Conservation (phyloP, 129 eudicot genomes). For the Artemisia annua region DNA sequence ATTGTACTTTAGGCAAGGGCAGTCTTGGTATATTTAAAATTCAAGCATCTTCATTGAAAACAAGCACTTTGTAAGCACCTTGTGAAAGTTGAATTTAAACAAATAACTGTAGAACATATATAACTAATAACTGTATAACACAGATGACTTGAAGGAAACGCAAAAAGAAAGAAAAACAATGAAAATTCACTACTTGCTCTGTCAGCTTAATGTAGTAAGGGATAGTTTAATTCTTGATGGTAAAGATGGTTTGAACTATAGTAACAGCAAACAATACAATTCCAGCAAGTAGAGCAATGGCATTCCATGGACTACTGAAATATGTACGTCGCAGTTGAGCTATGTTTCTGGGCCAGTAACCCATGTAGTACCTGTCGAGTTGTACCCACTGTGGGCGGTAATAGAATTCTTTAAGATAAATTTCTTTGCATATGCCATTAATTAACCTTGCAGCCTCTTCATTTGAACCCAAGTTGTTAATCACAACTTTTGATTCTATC, state of each 20-base stretch:
- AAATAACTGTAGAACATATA: too few relatives aligned
- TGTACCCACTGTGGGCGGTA: background rate
- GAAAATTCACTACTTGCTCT: too few relatives aligned
- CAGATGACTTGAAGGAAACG: too few relatives aligned
- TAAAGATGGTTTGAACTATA: background rate
- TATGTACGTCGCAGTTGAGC: background rate
- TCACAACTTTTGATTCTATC: background rate
- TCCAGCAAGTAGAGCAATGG: background rate
- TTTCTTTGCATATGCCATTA: background rate
- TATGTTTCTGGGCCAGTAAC: slow-evolving; percentile 9
- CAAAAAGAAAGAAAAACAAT: too few relatives aligned
- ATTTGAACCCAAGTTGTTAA: background rate
- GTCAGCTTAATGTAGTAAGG: too few relatives aligned
- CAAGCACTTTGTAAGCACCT: too few relatives aligned
- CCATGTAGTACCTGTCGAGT: background rate
- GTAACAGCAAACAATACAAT: background rate
- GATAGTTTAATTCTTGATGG: too few relatives aligned
- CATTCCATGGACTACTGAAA: slow-evolving; percentile 14
- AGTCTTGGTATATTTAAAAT: too few relatives aligned
- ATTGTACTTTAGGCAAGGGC: too few relatives aligned
- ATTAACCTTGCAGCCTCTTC: background rate
- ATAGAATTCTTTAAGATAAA: background rate
- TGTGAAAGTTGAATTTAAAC: too few relatives aligned
- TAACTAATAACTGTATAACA: too few relatives aligned
- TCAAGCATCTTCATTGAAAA: too few relatives aligned